Conservation (phyloP, 169 alveolate genomes). For the Besnoitia besnoiti region DNA sequence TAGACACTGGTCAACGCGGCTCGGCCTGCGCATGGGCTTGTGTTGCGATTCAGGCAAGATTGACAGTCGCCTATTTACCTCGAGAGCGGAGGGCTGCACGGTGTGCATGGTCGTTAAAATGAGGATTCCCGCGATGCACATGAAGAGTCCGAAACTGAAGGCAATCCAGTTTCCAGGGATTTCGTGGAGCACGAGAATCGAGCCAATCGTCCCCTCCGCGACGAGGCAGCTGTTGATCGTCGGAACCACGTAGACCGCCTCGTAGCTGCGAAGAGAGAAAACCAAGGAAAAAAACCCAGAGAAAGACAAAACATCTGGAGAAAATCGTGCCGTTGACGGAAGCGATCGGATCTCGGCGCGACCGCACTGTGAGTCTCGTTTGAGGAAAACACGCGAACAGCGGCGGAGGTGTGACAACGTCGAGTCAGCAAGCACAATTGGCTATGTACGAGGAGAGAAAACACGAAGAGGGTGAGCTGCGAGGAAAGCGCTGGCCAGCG, state of each 20-base stretch:
- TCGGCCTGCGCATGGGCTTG: too few relatives aligned
- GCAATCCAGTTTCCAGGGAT: slow-evolving; percentile 6
- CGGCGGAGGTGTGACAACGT: not conserved
- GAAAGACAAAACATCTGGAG: not conserved
- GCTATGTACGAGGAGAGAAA: not conserved
- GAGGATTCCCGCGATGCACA: slow-evolving; percentile 44
- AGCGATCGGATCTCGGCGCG: too few relatives aligned
- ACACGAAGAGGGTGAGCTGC: not conserved
- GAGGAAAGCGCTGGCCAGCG: too few relatives aligned
- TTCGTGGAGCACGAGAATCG: slow-evolving; percentile 55
- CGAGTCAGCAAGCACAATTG: not conserved
- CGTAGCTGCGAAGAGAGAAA: slow-evolving; percentile 43
- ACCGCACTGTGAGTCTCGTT: too few relatives aligned
- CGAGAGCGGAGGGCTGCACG: not conserved
- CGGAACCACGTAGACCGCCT: slow-evolving; percentile 65
- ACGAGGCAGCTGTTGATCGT: slow-evolving; percentile 62
- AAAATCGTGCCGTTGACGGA: too few relatives aligned
- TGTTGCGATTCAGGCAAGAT: too few relatives aligned
- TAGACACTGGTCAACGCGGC: too few relatives aligned
- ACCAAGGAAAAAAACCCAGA: not conserved
- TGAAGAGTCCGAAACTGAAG: slow-evolving; percentile 38
- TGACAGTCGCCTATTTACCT: too few relatives aligned
- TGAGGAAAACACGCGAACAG: not conserved
- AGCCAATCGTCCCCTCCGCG: slow-evolving; percentile 57
- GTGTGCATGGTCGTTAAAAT: slow-evolving; percentile 39